phyloP scores from a whole-genome alignment of 2,329 filamentous ascomycete genomes.

The Cordyceps militaris region DNA sequence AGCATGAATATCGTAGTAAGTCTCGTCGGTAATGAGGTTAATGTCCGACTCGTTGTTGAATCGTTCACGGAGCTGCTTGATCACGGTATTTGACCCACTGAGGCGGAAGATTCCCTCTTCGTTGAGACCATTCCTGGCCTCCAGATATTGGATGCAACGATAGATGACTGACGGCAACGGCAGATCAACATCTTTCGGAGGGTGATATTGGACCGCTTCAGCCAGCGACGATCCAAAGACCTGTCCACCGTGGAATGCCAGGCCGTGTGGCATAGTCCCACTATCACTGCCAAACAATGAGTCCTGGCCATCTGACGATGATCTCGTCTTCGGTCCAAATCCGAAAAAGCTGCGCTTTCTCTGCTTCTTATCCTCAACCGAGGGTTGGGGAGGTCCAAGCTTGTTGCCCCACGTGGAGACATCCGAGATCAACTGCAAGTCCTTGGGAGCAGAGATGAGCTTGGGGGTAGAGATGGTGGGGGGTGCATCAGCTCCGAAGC shows the following conservation, averaged over 20 bases:
- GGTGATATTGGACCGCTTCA: constrained; percentile 78
- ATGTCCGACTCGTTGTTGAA: constrained; percentile 93
- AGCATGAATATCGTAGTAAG: constrained; percentile 92
- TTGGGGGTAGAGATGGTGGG: constrained; percentile 29
- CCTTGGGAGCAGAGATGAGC: constrained; percentile 76
- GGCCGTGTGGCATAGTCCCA: constrained; percentile 30
- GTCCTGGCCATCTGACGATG: constrained; percentile 52
- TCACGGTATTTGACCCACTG: constrained; percentile 92
- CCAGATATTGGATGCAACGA: constrained; percentile 88
- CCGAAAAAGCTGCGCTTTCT: constrained; percentile 76
- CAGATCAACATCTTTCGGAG: constrained; percentile 64
- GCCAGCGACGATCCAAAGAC: constrained; percentile 81
- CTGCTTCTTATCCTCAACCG: constrained; percentile 66
- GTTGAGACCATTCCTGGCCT: constrained; percentile 67
- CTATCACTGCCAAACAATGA: constrained; percentile 43
- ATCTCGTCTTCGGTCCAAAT: constrained; percentile 54
- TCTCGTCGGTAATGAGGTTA: constrained; percentile 72
- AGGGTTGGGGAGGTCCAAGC: constrained; percentile 40
- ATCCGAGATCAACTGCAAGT: constrained; percentile 78
- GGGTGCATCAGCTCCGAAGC: constrained; percentile 26
- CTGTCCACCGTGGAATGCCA: constrained; percentile 51
- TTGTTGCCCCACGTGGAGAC: constrained; percentile 81
- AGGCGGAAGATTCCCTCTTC: constrained; percentile 97
- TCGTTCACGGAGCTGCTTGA: constrained; percentile 81
- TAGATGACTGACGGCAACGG: constrained; percentile 89